These are phyloP conservation scores for Phytomonas francai DNA, from an alignment of 208 protist species.

Conservation along the genomic window DNA sequence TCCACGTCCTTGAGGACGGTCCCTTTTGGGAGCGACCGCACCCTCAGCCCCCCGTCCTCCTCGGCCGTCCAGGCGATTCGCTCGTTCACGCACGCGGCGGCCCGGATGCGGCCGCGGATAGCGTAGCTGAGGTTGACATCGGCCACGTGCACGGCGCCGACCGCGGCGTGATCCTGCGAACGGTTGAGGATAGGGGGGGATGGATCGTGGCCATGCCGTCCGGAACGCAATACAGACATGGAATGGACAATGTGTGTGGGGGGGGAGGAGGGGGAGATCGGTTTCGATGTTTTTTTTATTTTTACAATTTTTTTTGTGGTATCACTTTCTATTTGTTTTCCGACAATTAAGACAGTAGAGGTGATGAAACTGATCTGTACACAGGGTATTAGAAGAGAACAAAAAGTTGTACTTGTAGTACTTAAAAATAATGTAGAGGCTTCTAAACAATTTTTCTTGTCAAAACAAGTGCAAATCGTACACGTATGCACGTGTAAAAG, in stretches of 20 bases:
- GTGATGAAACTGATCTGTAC: not conserved
- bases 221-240: not conserved
- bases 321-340: constrained; percentile 6
- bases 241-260: not conserved
- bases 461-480: not conserved
- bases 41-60: constrained; percentile 46
- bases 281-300: not conserved
- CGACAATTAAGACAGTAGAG: not conserved
- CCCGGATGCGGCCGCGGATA: constrained; percentile 37
- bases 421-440: constrained; percentile 3
- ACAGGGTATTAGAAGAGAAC: constrained; percentile 4
- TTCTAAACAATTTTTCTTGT: not conserved
- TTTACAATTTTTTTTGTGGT: not conserved
- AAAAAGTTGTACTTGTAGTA: constrained; percentile 1
- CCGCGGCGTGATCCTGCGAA: not conserved
- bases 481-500: constrained; percentile 1
- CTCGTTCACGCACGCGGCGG: constrained; percentile 45
- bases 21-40: constrained; percentile 60
- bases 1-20: constrained; percentile 39
- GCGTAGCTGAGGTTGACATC: constrained; percentile 63
- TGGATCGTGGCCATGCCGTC: no score
- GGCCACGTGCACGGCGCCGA: constrained; percentile 19
- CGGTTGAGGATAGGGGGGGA: not conserved
- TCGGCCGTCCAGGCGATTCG: constrained; percentile 74
- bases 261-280: not conserved